Conservation (phyloP, 306 rosid species). For the Vachellia collinsii region DNA sequence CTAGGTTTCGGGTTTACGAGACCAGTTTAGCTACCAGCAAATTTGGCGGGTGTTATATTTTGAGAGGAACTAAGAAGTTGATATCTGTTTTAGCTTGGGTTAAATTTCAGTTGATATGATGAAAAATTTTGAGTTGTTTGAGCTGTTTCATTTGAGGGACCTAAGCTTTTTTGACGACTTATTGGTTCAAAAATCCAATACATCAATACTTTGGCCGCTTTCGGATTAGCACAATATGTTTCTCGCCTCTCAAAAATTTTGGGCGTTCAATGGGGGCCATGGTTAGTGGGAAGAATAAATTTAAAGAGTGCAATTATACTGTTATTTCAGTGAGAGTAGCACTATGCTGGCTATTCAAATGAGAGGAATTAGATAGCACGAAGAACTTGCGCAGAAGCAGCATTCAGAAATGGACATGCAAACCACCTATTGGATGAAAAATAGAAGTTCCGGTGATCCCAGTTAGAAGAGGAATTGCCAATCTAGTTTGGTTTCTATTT, state of each 20-base stretch:
- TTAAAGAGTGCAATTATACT: neutral
- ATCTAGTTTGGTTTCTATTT: neutral
- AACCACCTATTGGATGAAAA: neutral
- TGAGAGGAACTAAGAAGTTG: neutral
- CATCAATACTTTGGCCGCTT: conserved; percentile 31
- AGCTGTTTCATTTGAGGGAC: conserved; percentile 33
- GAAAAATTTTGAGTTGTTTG: conserved; percentile 29
- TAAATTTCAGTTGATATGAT: conserved; percentile 17
- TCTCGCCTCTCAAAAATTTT: conserved; percentile 19
- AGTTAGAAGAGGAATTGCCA: neutral
- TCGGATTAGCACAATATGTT: conserved; percentile 27
- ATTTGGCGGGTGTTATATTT: conserved; percentile 19
- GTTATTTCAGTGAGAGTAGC: conserved; percentile 22
- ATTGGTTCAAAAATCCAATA: conserved; percentile 1
- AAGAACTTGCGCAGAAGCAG: neutral
- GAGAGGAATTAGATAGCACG: neutral
- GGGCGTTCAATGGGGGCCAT: conserved; percentile 22
- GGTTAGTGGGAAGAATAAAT: neutral
- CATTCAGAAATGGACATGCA: neutral
- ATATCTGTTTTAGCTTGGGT: conserved; percentile 36
- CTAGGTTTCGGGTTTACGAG: conserved; percentile 33
- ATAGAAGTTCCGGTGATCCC: neutral
- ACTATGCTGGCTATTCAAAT: conserved; percentile 5
- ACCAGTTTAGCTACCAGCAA: conserved; percentile 29
- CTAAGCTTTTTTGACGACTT: conserved; percentile 28